These are phyloP conservation scores for Trichocomaceae sp. DNA, from an alignment of 2,329 filamentous ascomycete genomes.

Conservation along the genomic window DNA sequence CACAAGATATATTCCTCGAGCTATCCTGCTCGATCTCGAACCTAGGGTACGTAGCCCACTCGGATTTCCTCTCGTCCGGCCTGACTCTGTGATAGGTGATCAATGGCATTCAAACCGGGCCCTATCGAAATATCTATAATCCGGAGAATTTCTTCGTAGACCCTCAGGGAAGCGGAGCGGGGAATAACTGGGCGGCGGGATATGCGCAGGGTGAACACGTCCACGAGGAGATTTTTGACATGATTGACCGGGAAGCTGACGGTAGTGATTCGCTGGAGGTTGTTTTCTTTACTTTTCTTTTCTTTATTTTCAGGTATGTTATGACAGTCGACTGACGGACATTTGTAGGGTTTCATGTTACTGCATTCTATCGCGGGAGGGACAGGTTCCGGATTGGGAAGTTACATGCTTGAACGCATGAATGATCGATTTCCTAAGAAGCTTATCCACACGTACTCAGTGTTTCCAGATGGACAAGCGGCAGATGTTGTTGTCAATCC, in stretches of 20 bases:
- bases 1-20: constrained; percentile 93
- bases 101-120: constrained; percentile 82
- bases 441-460: constrained; percentile 97
- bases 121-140: constrained; percentile 99
- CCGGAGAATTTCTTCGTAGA: constrained; percentile 98
- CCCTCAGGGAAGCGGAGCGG: constrained; percentile 86
- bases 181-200: constrained; percentile 97
- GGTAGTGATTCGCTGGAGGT: constrained; percentile 94
- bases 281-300: too few species aligned
- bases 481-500: constrained; percentile 94
- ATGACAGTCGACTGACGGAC: too few species aligned
- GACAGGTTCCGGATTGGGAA: constrained; percentile 91
- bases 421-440: constrained; percentile 99
- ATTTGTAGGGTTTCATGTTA: constrained; percentile 81
- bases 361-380: constrained; percentile 96
- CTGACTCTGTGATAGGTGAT: constrained; percentile 56
- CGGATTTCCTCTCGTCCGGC: not conserved
- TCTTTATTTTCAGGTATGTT: too few species aligned
- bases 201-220: constrained; percentile 89
- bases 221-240: constrained; percentile 96
- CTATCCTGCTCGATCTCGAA: constrained; percentile 91
- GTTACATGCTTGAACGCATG: constrained; percentile 86
- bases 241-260: constrained; percentile 97
- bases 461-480: constrained; percentile 90
- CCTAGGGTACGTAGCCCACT: constrained; percentile 66